Conservation (phyloP, 805 yeast genomes). For the Suhomyces kilbournensis region DNA sequence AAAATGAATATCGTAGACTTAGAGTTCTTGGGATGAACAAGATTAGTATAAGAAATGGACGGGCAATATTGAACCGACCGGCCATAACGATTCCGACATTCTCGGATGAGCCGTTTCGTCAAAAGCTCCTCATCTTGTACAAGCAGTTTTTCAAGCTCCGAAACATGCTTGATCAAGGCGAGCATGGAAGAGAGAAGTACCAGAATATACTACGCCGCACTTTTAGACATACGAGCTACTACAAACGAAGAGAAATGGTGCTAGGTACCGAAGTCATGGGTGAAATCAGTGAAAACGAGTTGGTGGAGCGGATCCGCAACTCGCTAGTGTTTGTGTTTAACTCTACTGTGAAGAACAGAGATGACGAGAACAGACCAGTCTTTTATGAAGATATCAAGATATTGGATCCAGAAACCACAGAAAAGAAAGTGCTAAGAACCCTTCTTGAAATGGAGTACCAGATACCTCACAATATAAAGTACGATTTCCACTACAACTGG, state of each 20-base stretch:
- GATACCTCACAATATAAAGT: conserved; percentile 22
- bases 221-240: conserved; percentile 19
- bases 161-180: conserved; percentile 16
- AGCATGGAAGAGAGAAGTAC: conserved; percentile 12
- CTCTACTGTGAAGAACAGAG: conserved; percentile 20
- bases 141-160: conserved; percentile 33
- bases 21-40: background rate
- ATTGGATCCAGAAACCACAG: conserved; percentile 16
- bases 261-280: conserved; percentile 5
- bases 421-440: conserved; percentile 21
- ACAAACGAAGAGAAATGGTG: conserved; percentile 12
- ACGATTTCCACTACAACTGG: conserved; percentile 26
- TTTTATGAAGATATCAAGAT: conserved; percentile 17
- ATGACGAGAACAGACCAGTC: conserved; percentile 7
- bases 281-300: conserved; percentile 10
- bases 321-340: conserved; percentile 32
- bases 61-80: conserved; percentile 1
- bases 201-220: conserved; percentile 22
- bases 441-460: conserved; percentile 21
- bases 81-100: background rate
- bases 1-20: no score
- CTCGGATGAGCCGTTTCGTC: conserved; percentile 4
- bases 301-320: conserved; percentile 21
- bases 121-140: conserved; percentile 21
- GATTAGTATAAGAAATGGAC: conserved; percentile 1